Percentiles rank a stretch among this genome's conserved stretches.
These are phyloP conservation scores for Solanum lignicaule DNA, from an alignment of 257 asterid genomes.

Conservation along the genomic window DNA sequence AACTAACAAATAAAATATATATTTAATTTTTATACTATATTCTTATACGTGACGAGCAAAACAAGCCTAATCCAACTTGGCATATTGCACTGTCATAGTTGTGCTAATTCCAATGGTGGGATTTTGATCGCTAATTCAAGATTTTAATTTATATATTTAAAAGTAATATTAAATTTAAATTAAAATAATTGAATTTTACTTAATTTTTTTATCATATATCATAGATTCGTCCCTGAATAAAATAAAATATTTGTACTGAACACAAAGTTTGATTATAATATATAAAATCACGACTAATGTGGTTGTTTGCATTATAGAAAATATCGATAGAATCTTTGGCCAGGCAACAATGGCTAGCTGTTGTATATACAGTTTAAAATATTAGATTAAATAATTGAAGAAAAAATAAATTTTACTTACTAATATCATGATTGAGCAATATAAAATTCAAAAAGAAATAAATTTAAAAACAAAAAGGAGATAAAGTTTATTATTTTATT, in stretches of 20 bases:
- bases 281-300: background rate
- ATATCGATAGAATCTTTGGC: background rate
- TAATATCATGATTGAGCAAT: background rate
- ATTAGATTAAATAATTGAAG: background rate
- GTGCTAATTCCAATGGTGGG: background rate
- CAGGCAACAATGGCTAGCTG: background rate
- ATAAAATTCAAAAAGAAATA: background rate
- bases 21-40: too few relatives aligned
- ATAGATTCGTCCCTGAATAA: rapidly evolving
- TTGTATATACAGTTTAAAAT: background rate
- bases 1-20: background rate
- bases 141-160: too few relatives aligned
- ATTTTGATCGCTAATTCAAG: too few relatives aligned
- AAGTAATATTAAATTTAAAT: background rate
- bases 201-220: background rate
- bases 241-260: background rate
- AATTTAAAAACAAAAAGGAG: background rate
- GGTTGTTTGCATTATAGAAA: background rate
- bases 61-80: background rate
- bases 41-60: background rate
- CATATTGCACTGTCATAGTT: background rate
- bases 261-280: background rate
- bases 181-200: background rate
- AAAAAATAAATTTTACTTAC: background rate
- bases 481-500: background rate